Evolutionary conservation across 257 asterid species (phyloP), one percentile per base, ranked within the genome.

Genomic region (Capsicum chinense): DNA sequence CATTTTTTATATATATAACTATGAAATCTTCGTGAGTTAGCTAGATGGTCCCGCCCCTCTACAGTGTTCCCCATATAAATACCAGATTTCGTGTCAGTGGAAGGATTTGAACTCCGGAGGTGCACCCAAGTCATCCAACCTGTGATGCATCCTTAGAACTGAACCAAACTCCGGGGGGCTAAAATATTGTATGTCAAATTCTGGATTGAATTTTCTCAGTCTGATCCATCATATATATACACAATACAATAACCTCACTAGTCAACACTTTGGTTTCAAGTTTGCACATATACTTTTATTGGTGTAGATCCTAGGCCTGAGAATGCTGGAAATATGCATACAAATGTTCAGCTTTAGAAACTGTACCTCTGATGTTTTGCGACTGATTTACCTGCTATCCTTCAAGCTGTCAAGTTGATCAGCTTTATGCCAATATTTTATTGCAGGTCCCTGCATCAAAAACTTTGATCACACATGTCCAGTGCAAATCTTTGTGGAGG

Each of bases 401-500:
- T 68, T 39, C 54, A 37, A 68, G 26, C 54, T 68, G 54, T 37
- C 14, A 37, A 37, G 26, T 37, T 68, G 76, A 68, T 67, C 52
- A 14, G 14, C 52, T 69, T 16, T 69, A 69, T 16, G 79, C 4
- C 35, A 69, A 69, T 39, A n/a, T n/a, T 71, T 15, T 48, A 66
- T 50, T 63, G 74, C 92, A 97, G 98, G 91, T 93, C 81, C 90
- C 96, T 73, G 56, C 96, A 85, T 88, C 95, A 15, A 95, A 89
- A 88, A 95, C 98, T 85, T 88, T 97, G 89, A 87, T 95, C 74
- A 91, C 98, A 56, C 99, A 97, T 48, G 92, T 93, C 83, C 97
- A 91, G 91, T 93, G 99, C 89, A 97, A 95, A 84, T 87, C 92
- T 8, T 85, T 97, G 86, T 97, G 98, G 99, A 91, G 97, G 91